phyloP scores from a whole-genome alignment of 2,329 filamentous ascomycete genomes.

The Pseudogymnoascus sp. region DNA sequence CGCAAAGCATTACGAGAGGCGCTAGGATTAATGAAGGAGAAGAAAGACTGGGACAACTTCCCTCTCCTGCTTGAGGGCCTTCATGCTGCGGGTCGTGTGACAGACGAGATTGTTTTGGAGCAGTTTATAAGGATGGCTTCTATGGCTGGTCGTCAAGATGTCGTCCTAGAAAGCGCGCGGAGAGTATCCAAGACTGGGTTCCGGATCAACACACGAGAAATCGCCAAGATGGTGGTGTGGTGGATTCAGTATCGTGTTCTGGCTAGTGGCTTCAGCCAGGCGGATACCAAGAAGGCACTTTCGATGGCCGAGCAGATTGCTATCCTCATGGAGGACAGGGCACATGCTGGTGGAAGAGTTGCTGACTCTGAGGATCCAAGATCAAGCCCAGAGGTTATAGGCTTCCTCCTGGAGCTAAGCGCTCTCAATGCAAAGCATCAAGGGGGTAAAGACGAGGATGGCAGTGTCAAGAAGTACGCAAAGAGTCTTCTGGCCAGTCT shows the following conservation, averaged over 20 bases:
- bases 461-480: slow-evolving; percentile 33
- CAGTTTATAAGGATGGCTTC: slow-evolving; percentile 16
- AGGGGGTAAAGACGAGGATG: slow-evolving; percentile 31
- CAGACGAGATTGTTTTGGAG: background rate
- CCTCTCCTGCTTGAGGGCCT: slow-evolving; percentile 25
- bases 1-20: slow-evolving; percentile 12
- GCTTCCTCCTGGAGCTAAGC: slow-evolving; percentile 35
- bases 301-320: slow-evolving; percentile 24
- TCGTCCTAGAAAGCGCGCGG: slow-evolving; percentile 24
- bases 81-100: slow-evolving; percentile 10
- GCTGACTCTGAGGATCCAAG: slow-evolving; percentile 28
- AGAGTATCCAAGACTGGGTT: slow-evolving; percentile 23
- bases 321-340: slow-evolving; percentile 22
- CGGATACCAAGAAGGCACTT: slow-evolving; percentile 23
- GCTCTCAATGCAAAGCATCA: slow-evolving; percentile 33
- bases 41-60: slow-evolving; percentile 27
- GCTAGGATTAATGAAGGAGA: slow-evolving; percentile 24
- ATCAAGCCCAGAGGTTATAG: slow-evolving; percentile 33
- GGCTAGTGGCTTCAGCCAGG: slow-evolving; percentile 15
- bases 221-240: slow-evolving; percentile 17
- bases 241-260: slow-evolving; percentile 19
- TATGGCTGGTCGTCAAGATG: slow-evolving; percentile 18
- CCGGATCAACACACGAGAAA: slow-evolving; percentile 13
- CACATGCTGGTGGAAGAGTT: slow-evolving; percentile 16
- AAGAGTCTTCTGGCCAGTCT: slow-evolving; percentile 18